Evolutionary conservation across 1,139 yeast species (phyloP).

Genomic region (Sugiyamaella sp.): DNA sequence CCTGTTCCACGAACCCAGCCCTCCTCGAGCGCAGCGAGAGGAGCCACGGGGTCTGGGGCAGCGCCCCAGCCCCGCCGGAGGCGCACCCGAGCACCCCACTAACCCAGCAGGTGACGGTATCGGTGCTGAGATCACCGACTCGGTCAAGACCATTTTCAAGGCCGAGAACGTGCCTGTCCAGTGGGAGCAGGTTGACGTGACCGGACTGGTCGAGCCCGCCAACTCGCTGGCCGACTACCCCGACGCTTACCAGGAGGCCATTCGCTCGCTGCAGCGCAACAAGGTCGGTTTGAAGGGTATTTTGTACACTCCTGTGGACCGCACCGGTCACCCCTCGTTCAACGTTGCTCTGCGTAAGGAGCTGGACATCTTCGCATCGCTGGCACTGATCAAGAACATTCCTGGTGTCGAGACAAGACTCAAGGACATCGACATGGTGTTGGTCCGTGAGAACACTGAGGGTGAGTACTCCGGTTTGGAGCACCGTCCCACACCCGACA

Average conservation of each 20-base stretch:
- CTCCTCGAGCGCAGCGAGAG: not conserved
- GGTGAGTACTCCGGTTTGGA: conserved; percentile 99
- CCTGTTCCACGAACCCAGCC: too few species aligned
- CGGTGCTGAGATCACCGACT: conserved; percentile 93
- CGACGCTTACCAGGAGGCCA: conserved; percentile 81
- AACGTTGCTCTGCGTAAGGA: conserved; percentile 97
- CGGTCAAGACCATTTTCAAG: conserved; percentile 87
- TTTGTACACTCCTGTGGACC: conserved; percentile 83
- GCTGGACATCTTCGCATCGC: conserved; percentile 91
- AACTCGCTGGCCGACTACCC: conserved; percentile 40
- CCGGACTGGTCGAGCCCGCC: conserved; percentile 67
- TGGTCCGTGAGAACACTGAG: conserved; percentile 96
- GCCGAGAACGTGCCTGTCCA: conserved; percentile 88
- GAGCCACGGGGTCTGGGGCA: conserved; percentile 2
- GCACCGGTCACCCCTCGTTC: conserved; percentile 75
- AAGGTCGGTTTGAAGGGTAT: conserved; percentile 97
- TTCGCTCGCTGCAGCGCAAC: conserved; percentile 90
- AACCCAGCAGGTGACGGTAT: conserved; percentile 73
- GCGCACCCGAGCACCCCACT: not conserved
- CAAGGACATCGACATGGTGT: conserved; percentile 85
- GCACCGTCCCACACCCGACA: conserved; percentile 97
- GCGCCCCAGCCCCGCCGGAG: conserved; percentile 2
- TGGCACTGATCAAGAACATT: conserved; percentile 88
- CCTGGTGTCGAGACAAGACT: conserved; percentile 94
- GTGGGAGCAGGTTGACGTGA: conserved; percentile 89